Evolutionary conservation across 129 eudicot species (phyloP), one percentile per base, ranked within the genome.

Genomic region (Pulicaria dysenterica): DNA sequence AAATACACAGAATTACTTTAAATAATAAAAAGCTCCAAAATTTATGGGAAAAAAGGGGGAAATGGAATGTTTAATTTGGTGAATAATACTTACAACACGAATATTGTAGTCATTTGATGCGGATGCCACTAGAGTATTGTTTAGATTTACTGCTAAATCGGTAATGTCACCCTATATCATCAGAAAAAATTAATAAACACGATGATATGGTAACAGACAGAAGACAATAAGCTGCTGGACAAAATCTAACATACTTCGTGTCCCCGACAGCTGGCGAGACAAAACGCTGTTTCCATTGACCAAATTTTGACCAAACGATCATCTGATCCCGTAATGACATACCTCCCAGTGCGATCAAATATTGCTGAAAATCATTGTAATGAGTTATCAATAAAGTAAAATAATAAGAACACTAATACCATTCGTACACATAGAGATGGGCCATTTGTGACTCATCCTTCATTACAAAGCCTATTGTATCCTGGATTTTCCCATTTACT

Each of bases 241-340:
- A 40, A 58, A 24, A 79, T 60, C 38, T 49, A 64, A 81, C 95
- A 77, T 87, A 91, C 99, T 73, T 90, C 99, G 81, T 95, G 99
- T 39, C 99, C 99, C 50, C 99, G 96, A 78, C 99, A 95, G 61
- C 99, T 95, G 50, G 88, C 89, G 45, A 95, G 87, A 75, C 96
- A 86, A 75, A 95, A 85, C 48, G 96, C 99, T 41, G 97, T 95
- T 82, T 95, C 99, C 99, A 91, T 95, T 38, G 99, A 95, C 99
- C 99, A 95, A 55, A 95, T 85, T 77, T 95, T 95, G 57, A 95
- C 99, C 82, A 95, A 77, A 67, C 99, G 94, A 73, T 95, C 99
- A 80, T 95, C 99, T 44, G 99, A 88, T 66, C 99, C 99, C 19
- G 99, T 95, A 58, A 95, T 91, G 36, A 95, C 97, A 73, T 88